These are phyloP conservation scores for Paraphoma chrysanthemicola DNA, from an alignment of 2,329 filamentous ascomycete genomes.

Conservation along the genomic window DNA sequence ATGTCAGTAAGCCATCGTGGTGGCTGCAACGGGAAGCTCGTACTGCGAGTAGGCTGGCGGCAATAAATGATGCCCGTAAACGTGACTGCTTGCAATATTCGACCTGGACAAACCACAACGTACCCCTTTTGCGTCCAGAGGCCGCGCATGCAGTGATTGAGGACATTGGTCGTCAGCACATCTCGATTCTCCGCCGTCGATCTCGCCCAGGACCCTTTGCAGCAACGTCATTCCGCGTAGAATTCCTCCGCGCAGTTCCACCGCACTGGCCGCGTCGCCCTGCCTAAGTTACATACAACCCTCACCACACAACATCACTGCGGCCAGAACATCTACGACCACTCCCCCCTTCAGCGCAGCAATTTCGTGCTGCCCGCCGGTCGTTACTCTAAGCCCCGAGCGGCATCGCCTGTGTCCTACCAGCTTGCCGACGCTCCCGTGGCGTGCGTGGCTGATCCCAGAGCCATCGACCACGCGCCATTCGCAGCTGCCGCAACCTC, in stretches of 20 bases:
- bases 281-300: conserved; percentile 3
- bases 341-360: conserved; percentile 3
- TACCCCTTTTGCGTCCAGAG: not conserved
- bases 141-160: not conserved
- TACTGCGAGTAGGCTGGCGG: not conserved
- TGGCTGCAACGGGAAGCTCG: conserved; percentile 21
- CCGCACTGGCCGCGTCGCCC: not conserved
- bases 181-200: not conserved
- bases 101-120: not conserved
- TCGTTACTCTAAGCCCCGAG: conserved; percentile 22
- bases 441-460: conserved; percentile 35
- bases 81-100: not conserved
- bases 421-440: conserved; percentile 36
- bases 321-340: not conserved
- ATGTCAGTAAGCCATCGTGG: conserved; percentile 21
- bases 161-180: not conserved
- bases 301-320: conserved; percentile 4
- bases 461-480: conserved; percentile 25
- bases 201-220: not conserved
- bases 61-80: not conserved
- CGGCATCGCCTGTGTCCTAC: conserved; percentile 4
- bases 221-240: conserved; percentile 15
- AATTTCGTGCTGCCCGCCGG: conserved; percentile 24
- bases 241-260: conserved; percentile 11
- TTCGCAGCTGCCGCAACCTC: conserved; percentile 16